These are phyloP conservation scores for Kurtzmaniella fragi DNA, from an alignment of 805 yeast species.

Conservation along the genomic window DNA sequence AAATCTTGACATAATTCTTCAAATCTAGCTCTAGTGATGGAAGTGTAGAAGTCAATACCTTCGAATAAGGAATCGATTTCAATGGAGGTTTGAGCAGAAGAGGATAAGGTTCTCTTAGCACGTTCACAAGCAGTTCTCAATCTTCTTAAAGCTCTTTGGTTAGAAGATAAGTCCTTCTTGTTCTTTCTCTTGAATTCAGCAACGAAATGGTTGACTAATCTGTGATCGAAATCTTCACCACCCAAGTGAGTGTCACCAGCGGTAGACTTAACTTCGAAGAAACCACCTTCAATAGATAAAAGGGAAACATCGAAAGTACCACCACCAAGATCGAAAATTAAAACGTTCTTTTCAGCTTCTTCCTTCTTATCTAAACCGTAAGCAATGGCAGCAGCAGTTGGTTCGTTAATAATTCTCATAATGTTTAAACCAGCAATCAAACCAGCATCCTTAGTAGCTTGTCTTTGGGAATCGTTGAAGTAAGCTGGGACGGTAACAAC, in stretches of 20 bases:
- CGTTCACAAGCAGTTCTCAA: constrained; percentile 98
- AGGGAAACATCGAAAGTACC: constrained; percentile 46
- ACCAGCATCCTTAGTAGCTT: constrained; percentile 93
- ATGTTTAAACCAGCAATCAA: constrained; percentile 86
- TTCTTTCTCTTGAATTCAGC: constrained; percentile 97
- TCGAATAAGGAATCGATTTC: constrained; percentile 93
- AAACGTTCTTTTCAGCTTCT: constrained; percentile 55
- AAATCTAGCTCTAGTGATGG: constrained; percentile 95
- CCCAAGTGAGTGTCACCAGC: constrained; percentile 58
- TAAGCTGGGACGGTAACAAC: constrained; percentile 93
- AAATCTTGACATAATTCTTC: constrained; percentile 93
- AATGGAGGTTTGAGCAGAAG: constrained; percentile 90
- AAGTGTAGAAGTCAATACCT: constrained; percentile 95
- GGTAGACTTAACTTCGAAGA: constrained; percentile 45
- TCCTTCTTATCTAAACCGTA: constrained; percentile 41
- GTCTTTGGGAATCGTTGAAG: constrained; percentile 91
- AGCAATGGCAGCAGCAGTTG: constrained; percentile 37
- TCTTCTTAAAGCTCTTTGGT: constrained; percentile 98
- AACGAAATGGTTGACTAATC: constrained; percentile 89
- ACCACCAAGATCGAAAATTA: constrained; percentile 47
- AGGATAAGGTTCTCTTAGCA: constrained; percentile 97
- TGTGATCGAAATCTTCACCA: constrained; percentile 98
- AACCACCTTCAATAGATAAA: constrained; percentile 45
- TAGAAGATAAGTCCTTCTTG: constrained; percentile 87
- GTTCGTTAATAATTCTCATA: constrained; percentile 86